Base-by-base conservation (phyloP, 164 flowering plant species). In the Dillenia suffruticosa region DNA sequence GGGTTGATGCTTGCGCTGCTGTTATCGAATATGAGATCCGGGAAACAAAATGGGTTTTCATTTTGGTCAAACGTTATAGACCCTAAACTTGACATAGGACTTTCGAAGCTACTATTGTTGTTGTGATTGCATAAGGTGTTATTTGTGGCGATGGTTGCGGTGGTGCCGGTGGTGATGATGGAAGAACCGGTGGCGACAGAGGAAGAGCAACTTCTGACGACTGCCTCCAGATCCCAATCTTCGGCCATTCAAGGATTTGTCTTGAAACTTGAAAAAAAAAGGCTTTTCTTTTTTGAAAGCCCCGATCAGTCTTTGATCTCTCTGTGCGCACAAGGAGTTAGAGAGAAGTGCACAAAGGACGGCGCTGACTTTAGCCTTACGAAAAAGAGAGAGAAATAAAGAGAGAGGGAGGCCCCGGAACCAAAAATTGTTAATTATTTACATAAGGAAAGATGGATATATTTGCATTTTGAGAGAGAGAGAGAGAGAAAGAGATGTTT, bases 221-320 rank as follows among this genome's bases (percentile, higher is more conserved):
- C 58, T 48, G 78, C 78, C 10, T 61, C 51, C 15, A 71, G 59
- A 62, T 75, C 78, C 78, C 78, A 71, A 15, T 59, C 77, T 2
- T 51, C 66, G 24, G 45, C 67, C 69, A 58, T 58, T 49, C 45
- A 9, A 8, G 10, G 9, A 57, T 57, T 47, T 32, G 7, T 32
- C 40, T 32, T 32, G 40, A 32, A 32, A 32, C 40, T 32, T 32
- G 40, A 5, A 6, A 5, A 32, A 32, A 32, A 32, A 32, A 5
- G 40, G 40, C 40, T 32, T 32, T 32, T 32, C 40, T 32, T 32
- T 32, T 32, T 5, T 32, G 40, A 32, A 32, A 32, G 40, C 40
- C 7, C 6, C 40, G 6, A 32, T 32, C 40, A 32, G 7, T 5
- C 40, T 32, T 32, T 5, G 40, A 6, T 32, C 40, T 5, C 40